Conservation (phyloP, 1,284 basidiomycete genomes). For the Rhodotorula glutinis region DNA sequence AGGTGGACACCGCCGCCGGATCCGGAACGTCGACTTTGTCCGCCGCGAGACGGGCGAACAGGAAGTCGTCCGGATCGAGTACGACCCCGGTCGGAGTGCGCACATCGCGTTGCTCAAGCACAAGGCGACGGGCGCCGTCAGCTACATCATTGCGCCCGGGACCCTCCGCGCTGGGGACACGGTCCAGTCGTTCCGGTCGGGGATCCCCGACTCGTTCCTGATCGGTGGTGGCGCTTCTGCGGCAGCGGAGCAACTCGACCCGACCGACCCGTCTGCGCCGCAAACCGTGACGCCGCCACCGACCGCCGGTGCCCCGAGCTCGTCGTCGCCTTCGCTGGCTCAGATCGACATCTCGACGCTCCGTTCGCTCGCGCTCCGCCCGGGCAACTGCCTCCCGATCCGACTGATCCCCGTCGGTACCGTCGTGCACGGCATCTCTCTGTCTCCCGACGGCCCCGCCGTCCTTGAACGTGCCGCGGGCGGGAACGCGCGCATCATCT, state of each 20-base stretch:
- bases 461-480: constrained; percentile 87
- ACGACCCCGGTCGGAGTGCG: constrained; percentile 88
- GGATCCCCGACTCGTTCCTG: constrained; percentile 64
- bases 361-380: constrained; percentile 77
- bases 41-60: constrained; percentile 72
- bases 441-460: constrained; percentile 71
- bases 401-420: constrained; percentile 89
- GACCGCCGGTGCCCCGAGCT: background rate
- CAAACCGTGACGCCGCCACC: constrained; percentile 33
- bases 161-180: constrained; percentile 82
- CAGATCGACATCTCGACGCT: constrained; percentile 77
- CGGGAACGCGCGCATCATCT: constrained; percentile 74
- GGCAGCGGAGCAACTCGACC: constrained; percentile 18
- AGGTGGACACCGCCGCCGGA: constrained; percentile 83
- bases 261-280: constrained; percentile 39
- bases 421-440: constrained; percentile 78
- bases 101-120: constrained; percentile 85
- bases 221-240: constrained; percentile 13
- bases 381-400: constrained; percentile 90
- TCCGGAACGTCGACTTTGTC: constrained; percentile 83
- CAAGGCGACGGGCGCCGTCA: constrained; percentile 48
- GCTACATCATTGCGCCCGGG: constrained; percentile 89
- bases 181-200: constrained; percentile 80
- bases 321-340: constrained; percentile 44
- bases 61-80: constrained; percentile 90